Evolutionary conservation across 495 filamentous ascomycete genomes (phyloP), one percentile per base, ranked within the genome.

Genomic region (Aspergillus homomorphus): DNA sequence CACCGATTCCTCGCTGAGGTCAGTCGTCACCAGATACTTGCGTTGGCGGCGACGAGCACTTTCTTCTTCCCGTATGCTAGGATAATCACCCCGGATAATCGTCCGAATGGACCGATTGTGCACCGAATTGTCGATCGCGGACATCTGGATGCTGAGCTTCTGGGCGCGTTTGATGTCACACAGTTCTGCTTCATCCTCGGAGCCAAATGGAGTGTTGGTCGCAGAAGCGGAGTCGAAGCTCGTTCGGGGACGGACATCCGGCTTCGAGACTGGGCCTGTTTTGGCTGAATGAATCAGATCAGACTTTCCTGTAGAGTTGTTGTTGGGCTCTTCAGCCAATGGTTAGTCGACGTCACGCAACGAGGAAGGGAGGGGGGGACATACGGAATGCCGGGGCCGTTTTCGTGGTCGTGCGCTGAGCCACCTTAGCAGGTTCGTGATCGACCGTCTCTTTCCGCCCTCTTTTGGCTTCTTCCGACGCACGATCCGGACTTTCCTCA

Each of bases 21-120:
- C 94, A 0, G 91, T 96, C 9, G 94, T 91, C 9, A 97, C 90
- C 6, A 98, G 75, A 69, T 97, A 98, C 53, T 91, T 92, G 10
- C 94, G 82, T 46, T 90, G 84, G 12, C 90, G 83, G 16, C 87
- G 83, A 33, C 80, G 77, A 21, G 90, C 86, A 8, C 87, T 82
- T 28, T 93, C 87, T 56, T 90, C 88, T 51, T 89, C 81, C 56
- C 86, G 80, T 63, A 96, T 84, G 55, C 80, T 81, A 44, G 74
- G 69, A 65, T 87, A 98, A 62, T 96, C 87, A 28, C 94, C 94
- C 16, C 94, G 88, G 48, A 95, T 84, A 55, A 98, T 90, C 24
- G 91, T 92, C 7, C 91, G 87, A 45, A 98, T 85, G 15, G 87
- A 87, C 26, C 93, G 86, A 68, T 93, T 85, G 19, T 89, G 90